These are phyloP conservation scores for Excoecaria cochinchinensis DNA, from an alignment of 345 rosid genomes.

Conservation along the genomic window DNA sequence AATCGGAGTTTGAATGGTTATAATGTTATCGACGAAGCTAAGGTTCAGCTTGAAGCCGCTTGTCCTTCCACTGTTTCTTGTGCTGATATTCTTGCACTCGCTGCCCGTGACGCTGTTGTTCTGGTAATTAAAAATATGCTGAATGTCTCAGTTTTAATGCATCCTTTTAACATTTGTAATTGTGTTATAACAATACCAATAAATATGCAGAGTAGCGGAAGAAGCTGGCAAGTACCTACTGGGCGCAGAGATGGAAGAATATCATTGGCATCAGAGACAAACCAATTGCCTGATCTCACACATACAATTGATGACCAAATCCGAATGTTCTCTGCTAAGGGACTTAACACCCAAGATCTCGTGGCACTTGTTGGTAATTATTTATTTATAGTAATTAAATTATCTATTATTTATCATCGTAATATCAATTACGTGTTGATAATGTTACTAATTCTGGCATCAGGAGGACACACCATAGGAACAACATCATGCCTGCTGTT, in stretches of 20 bases:
- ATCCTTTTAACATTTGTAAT: too few species aligned
- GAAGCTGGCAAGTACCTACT: conserved; percentile 55
- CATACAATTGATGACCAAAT: conserved; percentile 31
- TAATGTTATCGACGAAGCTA: conserved; percentile 50
- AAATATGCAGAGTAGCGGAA: conserved; percentile 58
- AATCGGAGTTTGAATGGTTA: conserved; percentile 47
- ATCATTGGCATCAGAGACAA: conserved; percentile 32
- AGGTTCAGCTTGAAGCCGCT: conserved; percentile 41
- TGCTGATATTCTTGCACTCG: conserved; percentile 53
- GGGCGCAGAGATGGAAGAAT: conserved; percentile 43
- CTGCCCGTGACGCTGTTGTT: conserved; percentile 52
- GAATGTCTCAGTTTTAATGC: too few species aligned
- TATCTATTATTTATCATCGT: too few species aligned
- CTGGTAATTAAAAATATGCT: conserved; percentile 25
- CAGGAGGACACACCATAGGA: conserved; percentile 59
- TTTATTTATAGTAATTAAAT: neutral
- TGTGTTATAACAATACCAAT: too few species aligned
- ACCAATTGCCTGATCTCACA: conserved; percentile 22
- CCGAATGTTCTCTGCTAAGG: conserved; percentile 22
- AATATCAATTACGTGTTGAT: too few species aligned
- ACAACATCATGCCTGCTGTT: neutral
- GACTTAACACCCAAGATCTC: conserved; percentile 36
- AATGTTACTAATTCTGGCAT: neutral
- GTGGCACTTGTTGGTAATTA: conserved; percentile 39
- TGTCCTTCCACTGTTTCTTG: conserved; percentile 57